Percentiles rank a stretch among this genome's conserved stretches.
Evolutionary conservation across 2,329 filamentous ascomycete species (phyloP).

Genomic region (Tolypocladium ophioglossoides): DNA sequence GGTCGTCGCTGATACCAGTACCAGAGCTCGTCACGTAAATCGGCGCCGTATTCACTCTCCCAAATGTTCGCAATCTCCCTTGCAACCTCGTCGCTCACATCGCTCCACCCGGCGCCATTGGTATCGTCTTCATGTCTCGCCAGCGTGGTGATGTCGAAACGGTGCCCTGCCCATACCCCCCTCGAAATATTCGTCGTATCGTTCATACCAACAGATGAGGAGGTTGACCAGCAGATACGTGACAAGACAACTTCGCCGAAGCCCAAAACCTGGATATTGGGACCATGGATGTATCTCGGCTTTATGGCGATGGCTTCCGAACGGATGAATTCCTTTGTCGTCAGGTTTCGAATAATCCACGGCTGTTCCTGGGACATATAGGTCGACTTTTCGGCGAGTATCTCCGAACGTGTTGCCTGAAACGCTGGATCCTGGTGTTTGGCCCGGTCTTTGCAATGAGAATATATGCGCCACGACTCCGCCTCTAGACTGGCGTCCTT

Average conservation of each 20-base stretch:
- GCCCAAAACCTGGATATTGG: conserved; percentile 1
- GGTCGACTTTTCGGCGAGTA: too few species aligned
- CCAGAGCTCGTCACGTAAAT: too few species aligned
- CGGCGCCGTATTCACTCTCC: background rate
- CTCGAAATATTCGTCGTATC: background rate
- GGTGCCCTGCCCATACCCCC: conserved; percentile 6
- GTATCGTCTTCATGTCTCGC: background rate
- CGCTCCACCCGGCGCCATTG: background rate
- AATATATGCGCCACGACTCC: too few species aligned
- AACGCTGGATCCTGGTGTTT: too few species aligned
- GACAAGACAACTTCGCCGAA: conserved; percentile 5
- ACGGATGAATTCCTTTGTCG: conserved; percentile 4
- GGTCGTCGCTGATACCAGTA: too few species aligned
- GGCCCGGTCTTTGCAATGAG: too few species aligned
- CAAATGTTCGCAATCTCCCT: conserved; percentile 1
- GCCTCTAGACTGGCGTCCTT: too few species aligned
- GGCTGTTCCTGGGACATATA: background rate
- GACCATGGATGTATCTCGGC: conserved; percentile 4
- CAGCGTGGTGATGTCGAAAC: conserved; percentile 4
- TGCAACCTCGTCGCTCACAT: conserved; percentile 4
- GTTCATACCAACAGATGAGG: background rate
- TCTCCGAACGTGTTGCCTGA: too few species aligned
- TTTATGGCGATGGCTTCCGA: conserved; percentile 4
- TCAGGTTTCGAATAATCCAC: conserved; percentile 6
- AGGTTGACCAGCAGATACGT: conserved; percentile 6